Evolutionary conservation across 306 rosid species (phyloP).

Genomic region (Ceratonia siliqua): DNA sequence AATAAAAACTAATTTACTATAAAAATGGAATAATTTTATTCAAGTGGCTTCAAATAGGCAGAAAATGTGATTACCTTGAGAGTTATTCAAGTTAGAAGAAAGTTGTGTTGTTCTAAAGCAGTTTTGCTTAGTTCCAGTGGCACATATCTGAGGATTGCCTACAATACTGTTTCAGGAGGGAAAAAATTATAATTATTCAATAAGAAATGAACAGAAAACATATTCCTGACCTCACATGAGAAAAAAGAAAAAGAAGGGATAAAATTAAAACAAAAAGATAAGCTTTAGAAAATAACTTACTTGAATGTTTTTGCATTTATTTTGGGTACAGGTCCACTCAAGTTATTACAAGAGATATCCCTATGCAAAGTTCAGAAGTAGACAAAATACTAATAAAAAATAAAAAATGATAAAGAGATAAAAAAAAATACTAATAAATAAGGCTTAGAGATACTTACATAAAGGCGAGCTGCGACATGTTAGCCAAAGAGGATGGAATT

Average conservation of each 20-base stretch:
- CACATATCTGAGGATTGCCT: slow-evolving; percentile 85
- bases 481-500: slow-evolving; percentile 81
- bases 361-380: slow-evolving; percentile 44
- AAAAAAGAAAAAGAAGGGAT: background rate
- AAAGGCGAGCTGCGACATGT: slow-evolving; percentile 72
- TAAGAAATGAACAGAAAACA: background rate
- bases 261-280: background rate
- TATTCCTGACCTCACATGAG: background rate
- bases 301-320: slow-evolving; percentile 74
- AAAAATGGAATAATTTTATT: too few relatives aligned
- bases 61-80: slow-evolving; percentile 65
- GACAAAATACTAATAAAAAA: slow-evolving; percentile 13
- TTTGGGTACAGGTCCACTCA: slow-evolving; percentile 81
- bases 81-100: slow-evolving; percentile 42
- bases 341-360: slow-evolving; percentile 83
- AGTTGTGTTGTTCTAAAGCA: slow-evolving; percentile 57
- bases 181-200: slow-evolving; percentile 22
- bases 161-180: slow-evolving; percentile 55
- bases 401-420: slow-evolving; percentile 9
- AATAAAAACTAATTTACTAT: too few relatives aligned
- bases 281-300: slow-evolving; percentile 52
- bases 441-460: slow-evolving; percentile 56
- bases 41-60: too few relatives aligned
- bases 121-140: slow-evolving; percentile 51
- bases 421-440: background rate